Percentiles rank a stretch among this genome's conserved stretches.
These are phyloP conservation scores for Ogataea pignaliae DNA, from an alignment of 805 yeast species.

Conservation along the genomic window DNA sequence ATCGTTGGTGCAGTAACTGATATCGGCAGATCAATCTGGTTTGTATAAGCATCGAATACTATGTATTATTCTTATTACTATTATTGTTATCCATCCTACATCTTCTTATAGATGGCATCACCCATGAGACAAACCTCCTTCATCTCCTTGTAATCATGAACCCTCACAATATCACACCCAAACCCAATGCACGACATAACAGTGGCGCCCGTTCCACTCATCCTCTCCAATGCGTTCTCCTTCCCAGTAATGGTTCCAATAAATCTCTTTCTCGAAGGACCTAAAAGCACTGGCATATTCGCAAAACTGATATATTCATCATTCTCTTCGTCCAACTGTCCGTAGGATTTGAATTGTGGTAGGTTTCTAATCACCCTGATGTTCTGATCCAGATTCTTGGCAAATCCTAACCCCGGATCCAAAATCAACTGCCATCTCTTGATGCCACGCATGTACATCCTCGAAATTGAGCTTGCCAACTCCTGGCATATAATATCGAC, in stretches of 20 bases:
- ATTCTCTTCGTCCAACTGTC: constrained; percentile 15
- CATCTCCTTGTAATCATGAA: constrained; percentile 72
- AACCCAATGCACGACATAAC: constrained; percentile 69
- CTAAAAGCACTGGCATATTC: constrained; percentile 67
- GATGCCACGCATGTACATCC: constrained; percentile 61
- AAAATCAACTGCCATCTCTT: constrained; percentile 85
- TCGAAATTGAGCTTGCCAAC: constrained; percentile 47
- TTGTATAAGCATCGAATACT: no score
- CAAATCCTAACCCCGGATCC: constrained; percentile 97
- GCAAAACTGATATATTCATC: constrained; percentile 38
- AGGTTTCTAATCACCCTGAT: constrained; percentile 53
- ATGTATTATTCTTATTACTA: no score
- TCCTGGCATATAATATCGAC: constrained; percentile 59
- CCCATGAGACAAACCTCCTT: constrained; percentile 53
- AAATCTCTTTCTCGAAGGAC: constrained; percentile 86
- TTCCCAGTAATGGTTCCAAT: constrained; percentile 71
- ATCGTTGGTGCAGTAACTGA: no score
- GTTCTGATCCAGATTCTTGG: constrained; percentile 75
- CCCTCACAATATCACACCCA: constrained; percentile 78
- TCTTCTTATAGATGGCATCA: constrained; percentile 61
- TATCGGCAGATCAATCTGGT: no score
- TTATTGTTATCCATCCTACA: constrained; percentile 1
- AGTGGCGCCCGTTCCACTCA: constrained; percentile 71
- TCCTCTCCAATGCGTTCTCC: constrained; percentile 54
- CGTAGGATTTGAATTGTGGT: constrained; percentile 44